phyloP scores from a whole-genome alignment of 2,329 filamentous ascomycete species.

The Microsporum canis region DNA sequence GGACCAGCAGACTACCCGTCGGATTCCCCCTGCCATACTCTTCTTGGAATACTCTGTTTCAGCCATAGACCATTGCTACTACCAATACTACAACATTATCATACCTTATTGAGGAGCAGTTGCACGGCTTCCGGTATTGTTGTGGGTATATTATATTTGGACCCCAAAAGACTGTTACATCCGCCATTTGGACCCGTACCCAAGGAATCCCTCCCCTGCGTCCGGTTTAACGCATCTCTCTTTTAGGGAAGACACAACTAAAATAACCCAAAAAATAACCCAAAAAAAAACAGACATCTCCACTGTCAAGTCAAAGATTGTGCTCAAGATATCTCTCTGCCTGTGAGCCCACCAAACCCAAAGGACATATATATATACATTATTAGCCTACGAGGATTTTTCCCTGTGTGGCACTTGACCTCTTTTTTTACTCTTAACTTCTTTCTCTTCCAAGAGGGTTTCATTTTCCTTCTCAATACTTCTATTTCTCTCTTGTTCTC shows the following conservation, averaged over 20 bases:
- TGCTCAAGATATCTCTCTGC: neutral
- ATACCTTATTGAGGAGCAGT: constrained; percentile 4
- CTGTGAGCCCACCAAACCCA: neutral
- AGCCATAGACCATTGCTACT: neutral
- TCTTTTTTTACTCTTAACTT: neutral
- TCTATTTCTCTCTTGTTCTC: constrained; percentile 4
- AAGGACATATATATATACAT: constrained; percentile 1
- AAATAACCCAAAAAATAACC: neutral
- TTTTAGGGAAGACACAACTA: neutral
- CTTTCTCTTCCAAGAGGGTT: constrained; percentile 2
- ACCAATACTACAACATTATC: neutral
- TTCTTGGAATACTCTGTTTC: constrained; percentile 2
- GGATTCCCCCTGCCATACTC: neutral
- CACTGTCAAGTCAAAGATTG: neutral
- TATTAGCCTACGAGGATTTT: neutral
- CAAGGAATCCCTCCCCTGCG: neutral
- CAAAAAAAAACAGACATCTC: neutral
- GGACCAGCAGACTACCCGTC: neutral
- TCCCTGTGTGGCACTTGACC: neutral
- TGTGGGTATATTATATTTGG: constrained; percentile 3
- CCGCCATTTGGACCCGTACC: constrained; percentile 1
- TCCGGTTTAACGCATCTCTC: neutral
- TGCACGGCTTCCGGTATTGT: constrained; percentile 4
- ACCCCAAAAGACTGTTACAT: constrained; percentile 3
- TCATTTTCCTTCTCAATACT: constrained; percentile 14